Evolutionary conservation across 768 basidiomycete genomes (phyloP).

Genomic region (Thelephora aurantiotincta): DNA sequence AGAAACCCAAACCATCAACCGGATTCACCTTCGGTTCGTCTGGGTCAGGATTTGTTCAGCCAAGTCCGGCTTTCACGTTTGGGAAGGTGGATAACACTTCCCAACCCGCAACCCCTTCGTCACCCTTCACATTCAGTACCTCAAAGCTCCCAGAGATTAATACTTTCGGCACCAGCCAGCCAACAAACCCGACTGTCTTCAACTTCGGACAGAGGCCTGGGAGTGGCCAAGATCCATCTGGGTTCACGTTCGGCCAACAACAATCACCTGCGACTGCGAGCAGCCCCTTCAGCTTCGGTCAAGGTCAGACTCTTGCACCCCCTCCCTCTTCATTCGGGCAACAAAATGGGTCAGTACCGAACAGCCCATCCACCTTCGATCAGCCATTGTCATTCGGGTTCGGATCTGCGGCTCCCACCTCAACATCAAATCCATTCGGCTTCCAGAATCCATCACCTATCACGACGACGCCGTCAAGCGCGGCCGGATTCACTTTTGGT

Average conservation of each 20-base stretch:
- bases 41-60: slow-evolving; percentile 33
- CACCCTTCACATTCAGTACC: neutral
- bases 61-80: slow-evolving; percentile 11
- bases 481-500: slow-evolving; percentile 14
- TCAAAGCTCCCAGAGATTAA: neutral
- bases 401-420: slow-evolving; percentile 16
- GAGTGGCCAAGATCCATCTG: slow-evolving; percentile 7
- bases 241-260: slow-evolving; percentile 7
- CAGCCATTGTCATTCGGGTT: slow-evolving; percentile 14
- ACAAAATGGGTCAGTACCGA: slow-evolving; percentile 11
- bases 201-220: slow-evolving; percentile 26
- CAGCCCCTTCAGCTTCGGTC: slow-evolving; percentile 18
- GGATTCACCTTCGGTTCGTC: slow-evolving; percentile 4
- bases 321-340: slow-evolving; percentile 32
- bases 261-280: slow-evolving; percentile 21
- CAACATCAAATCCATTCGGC: slow-evolving; percentile 16
- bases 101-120: neutral
- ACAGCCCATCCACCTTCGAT: slow-evolving; percentile 16
- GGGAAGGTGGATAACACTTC: neutral
- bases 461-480: slow-evolving; percentile 9
- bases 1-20: slow-evolving; percentile 28
- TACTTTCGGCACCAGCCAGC: slow-evolving; percentile 13
- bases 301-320: slow-evolving; percentile 4
- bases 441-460: slow-evolving; percentile 20
- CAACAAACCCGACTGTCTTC: slow-evolving; percentile 26